Evolutionary conservation across 2,329 filamentous ascomycete genomes (phyloP).

Genomic region (Seiridium unicorne): DNA sequence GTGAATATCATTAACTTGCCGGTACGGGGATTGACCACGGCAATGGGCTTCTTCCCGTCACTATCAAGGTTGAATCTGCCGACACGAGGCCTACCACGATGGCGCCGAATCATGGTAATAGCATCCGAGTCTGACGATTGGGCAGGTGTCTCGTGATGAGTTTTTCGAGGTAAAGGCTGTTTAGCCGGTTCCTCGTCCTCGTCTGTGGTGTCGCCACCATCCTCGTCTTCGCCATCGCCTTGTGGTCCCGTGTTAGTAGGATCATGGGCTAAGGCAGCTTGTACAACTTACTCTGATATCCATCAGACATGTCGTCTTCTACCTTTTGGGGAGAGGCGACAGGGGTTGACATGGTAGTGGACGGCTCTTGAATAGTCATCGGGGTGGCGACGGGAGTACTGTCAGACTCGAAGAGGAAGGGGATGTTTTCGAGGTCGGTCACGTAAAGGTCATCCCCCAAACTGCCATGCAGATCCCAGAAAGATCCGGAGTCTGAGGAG

Average conservation of each 20-base stretch:
- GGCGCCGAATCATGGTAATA: constrained; percentile 42
- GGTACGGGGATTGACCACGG: constrained; percentile 55
- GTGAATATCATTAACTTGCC: constrained; percentile 65
- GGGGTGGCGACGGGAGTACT: constrained; percentile 41
- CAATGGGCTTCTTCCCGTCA: constrained; percentile 55
- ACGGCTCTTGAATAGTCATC: constrained; percentile 28
- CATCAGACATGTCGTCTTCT: constrained; percentile 47
- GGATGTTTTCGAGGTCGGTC: constrained; percentile 33
- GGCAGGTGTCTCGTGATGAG: constrained; percentile 37
- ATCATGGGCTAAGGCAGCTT: constrained; percentile 14
- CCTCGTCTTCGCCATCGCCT: constrained; percentile 35
- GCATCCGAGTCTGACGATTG: constrained; percentile 49
- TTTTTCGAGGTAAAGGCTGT: constrained; percentile 46
- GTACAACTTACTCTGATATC: constrained; percentile 57
- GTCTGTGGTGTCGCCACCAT: constrained; percentile 56
- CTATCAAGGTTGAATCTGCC: constrained; percentile 55
- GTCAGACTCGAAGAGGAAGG: constrained; percentile 36
- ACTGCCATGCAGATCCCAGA: constrained; percentile 60
- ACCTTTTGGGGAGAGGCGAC: constrained; percentile 25
- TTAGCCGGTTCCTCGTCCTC: constrained; percentile 56
- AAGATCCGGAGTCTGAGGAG: constrained; percentile 56
- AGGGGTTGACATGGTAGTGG: constrained; percentile 31
- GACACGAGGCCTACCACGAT: constrained; percentile 52
- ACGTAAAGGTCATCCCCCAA: constrained; percentile 34
- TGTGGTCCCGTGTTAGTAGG: constrained; percentile 35